Base-by-base conservation (phyloP, 768 basidiomycete species). In the Crassisporium funariophilum region DNA sequence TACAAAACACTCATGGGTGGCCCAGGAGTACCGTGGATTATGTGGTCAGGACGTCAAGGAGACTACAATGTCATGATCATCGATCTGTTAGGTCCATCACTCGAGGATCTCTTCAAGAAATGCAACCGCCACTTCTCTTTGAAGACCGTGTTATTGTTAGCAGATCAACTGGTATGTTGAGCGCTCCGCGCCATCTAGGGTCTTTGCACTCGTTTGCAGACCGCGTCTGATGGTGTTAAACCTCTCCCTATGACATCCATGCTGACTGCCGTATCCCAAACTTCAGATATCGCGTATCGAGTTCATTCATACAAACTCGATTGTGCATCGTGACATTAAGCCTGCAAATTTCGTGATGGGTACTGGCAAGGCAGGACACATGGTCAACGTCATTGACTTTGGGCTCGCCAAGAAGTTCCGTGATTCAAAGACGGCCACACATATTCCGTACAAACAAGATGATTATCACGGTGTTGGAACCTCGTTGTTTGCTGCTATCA, bases 261-360 rank as follows among this genome's bases (percentile, higher is more conserved):
- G 24, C 42, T 41, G 29, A 41, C 29, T 50, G 22, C 15, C 11
- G 35, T 37, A 24, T 46, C 41, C 47, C 58, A 46, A 56, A 40
- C 11, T 46, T 22, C 58, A 95, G 93, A 85, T 97, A 66, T 91
- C 92, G 6, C 92, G 95, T 38, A 86, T 98, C 60, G 91, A 97
- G 67, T 98, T 93, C 67, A 93, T 98, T 55, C 95, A 99, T 70
- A 91, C 89, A 1, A 87, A 91, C 61, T 90, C 91, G 60, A 88
- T 95, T 56, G 84, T 97, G 33, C 95, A 98, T 66, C 89, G 95
- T 55, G 95, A 98, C 64, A 88, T 99, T 68, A 99, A 98, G 67
- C 95, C 95, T 27, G 95, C 95, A 59, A 98, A 99, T 71, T 99
- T 99, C 64, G 86, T 99, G 50, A 98, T 98, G 91, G 91, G 92